These are phyloP conservation scores for Middelhovenomyces tepae DNA, from an alignment of 805 yeast genomes.

Conservation along the genomic window DNA sequence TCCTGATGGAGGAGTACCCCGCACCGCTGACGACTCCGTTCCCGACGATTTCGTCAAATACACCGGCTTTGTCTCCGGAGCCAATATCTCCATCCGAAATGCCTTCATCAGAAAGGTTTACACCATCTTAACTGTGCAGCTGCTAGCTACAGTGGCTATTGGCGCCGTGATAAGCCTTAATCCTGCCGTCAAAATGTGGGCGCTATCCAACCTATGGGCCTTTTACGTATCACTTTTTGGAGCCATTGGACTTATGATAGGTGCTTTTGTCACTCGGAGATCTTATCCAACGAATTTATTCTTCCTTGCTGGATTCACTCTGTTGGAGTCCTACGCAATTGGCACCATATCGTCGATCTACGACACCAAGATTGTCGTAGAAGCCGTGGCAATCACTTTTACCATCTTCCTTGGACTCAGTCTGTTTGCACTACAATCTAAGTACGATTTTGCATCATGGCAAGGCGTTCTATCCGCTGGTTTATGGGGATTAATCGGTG, in stretches of 20 bases:
- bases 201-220: slow-evolving; percentile 49
- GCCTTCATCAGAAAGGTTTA: slow-evolving; percentile 74
- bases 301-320: slow-evolving; percentile 57
- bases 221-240: slow-evolving; percentile 49
- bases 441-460: slow-evolving; percentile 66
- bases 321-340: slow-evolving; percentile 63
- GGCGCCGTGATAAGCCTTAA: slow-evolving; percentile 44
- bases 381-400: slow-evolving; percentile 62
- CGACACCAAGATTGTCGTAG: slow-evolving; percentile 55
- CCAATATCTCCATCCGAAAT: slow-evolving; percentile 67
- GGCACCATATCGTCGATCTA: slow-evolving; percentile 58
- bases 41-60: slow-evolving; percentile 75
- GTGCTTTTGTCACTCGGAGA: slow-evolving; percentile 52
- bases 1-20: slow-evolving; percentile 4
- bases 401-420: slow-evolving; percentile 72
- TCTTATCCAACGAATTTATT: slow-evolving; percentile 60
- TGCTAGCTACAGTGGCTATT: slow-evolving; percentile 50
- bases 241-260: slow-evolving; percentile 56
- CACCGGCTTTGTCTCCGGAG: slow-evolving; percentile 65
- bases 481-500: slow-evolving; percentile 60
- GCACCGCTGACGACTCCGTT: slow-evolving; percentile 18
- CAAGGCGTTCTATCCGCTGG: slow-evolving; percentile 48
- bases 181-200: slow-evolving; percentile 43
- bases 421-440: slow-evolving; percentile 65
- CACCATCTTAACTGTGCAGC: slow-evolving; percentile 56